Conservation (phyloP, 306 rosid genomes). For the Casuarina cunninghamiana region DNA sequence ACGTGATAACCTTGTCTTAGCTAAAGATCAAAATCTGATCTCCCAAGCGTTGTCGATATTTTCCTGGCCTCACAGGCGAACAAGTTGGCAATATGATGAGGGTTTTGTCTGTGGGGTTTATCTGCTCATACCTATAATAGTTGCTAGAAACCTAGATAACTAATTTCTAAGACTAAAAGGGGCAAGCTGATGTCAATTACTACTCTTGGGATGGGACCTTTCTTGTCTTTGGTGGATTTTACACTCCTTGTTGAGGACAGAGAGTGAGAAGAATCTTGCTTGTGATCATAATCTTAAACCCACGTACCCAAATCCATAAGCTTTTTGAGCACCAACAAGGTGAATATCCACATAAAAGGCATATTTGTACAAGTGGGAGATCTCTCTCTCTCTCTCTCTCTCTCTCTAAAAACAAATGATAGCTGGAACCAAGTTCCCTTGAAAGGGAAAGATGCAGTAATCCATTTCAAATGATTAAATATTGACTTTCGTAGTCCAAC, state of each 20-base stretch:
- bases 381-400: background rate
- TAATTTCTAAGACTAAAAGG: background rate
- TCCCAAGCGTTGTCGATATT: background rate
- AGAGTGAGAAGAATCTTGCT: constrained; percentile 33
- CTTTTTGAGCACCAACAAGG: background rate
- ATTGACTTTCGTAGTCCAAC: background rate
- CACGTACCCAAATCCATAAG: constrained; percentile 25
- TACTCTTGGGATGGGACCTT: background rate
- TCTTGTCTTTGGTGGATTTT: constrained; percentile 11
- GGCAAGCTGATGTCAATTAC: constrained; percentile 13
- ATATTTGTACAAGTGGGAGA: background rate
- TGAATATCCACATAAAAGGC: constrained; percentile 24
- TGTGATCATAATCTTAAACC: constrained; percentile 19
- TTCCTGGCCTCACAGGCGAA: background rate
- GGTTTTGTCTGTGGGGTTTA: background rate
- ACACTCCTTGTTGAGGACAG: constrained; percentile 16
- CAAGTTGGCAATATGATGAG: background rate
- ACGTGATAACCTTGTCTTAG: background rate
- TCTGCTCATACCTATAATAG: background rate
- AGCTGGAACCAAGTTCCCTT: constrained; percentile 54
- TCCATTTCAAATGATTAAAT: background rate
- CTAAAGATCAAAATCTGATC: background rate
- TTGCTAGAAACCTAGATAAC: background rate
- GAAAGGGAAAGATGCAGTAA: constrained; percentile 26
- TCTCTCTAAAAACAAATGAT: constrained; percentile 23